These are phyloP conservation scores for Pelargonium fulgidum DNA, from an alignment of 441 rosid genomes.

Conservation along the genomic window DNA sequence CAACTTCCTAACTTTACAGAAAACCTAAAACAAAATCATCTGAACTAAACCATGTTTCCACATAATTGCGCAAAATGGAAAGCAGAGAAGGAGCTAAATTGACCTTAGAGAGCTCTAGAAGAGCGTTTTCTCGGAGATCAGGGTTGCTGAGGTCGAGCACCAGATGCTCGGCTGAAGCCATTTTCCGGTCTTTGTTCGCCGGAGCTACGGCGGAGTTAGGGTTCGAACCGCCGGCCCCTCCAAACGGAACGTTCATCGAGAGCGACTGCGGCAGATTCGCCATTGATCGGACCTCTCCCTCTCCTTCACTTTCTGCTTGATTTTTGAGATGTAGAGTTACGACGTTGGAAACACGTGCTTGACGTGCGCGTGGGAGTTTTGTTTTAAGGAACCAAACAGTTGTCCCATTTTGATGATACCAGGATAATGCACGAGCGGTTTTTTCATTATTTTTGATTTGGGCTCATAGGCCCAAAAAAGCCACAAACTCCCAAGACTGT, in stretches of 20 bases:
- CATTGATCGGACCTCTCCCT: slow-evolving; percentile 17
- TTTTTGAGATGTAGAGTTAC: not conserved
- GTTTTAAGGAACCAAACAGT: not conserved
- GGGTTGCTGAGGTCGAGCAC: slow-evolving; percentile 97
- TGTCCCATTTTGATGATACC: not conserved
- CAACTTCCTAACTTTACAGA: too few relatives aligned
- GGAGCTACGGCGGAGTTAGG: slow-evolving; percentile 37
- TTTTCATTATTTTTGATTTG: too few relatives aligned
- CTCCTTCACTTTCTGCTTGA: not conserved
- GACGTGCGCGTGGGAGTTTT: slow-evolving; percentile 20
- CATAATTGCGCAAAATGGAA: not conserved
- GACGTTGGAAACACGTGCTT: slow-evolving; percentile 17
- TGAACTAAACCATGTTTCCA: too few relatives aligned
- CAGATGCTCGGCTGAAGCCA: slow-evolving; percentile 92
- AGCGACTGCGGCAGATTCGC: slow-evolving; percentile 45
- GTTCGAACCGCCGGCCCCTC: slow-evolving; percentile 23
- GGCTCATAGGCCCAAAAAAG: too few relatives aligned
- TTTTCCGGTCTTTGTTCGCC: slow-evolving; percentile 73
- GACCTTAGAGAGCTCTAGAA: slow-evolving; percentile 93
- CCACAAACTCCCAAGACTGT: too few relatives aligned
- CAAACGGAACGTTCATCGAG: slow-evolving; percentile 38
- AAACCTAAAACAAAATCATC: not conserved
- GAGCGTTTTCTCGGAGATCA: slow-evolving; percentile 93
- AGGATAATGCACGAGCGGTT: not conserved
- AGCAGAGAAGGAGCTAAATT: not conserved